A percentile compares a stretch with the other conserved stretches of the same genome.
phyloP scores from a whole-genome alignment of 306 rosid species.

The Quercus agrifolia region DNA sequence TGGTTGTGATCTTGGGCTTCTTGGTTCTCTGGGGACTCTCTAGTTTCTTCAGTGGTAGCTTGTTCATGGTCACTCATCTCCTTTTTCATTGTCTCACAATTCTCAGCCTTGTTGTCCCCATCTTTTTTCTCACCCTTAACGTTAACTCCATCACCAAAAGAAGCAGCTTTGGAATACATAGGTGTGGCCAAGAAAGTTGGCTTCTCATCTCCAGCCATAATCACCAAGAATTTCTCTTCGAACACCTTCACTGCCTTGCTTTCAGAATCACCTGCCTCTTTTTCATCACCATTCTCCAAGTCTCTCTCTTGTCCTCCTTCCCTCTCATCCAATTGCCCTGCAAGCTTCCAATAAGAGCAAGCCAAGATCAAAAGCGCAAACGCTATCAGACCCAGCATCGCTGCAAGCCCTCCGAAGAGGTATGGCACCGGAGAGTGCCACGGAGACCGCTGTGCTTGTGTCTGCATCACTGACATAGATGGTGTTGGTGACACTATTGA shows the following conservation, averaged over 20 bases:
- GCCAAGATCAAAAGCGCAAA: constrained; percentile 77
- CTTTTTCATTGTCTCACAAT: constrained; percentile 28
- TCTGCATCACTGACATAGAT: constrained; percentile 14
- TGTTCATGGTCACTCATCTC: constrained; percentile 12
- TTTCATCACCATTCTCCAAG: constrained; percentile 29
- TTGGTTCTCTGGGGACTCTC: background rate
- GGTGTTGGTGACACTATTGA: constrained; percentile 4
- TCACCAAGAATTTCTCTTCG: constrained; percentile 72
- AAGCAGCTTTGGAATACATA: constrained; percentile 20
- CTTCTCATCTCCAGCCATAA: constrained; percentile 82
- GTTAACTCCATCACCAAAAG: background rate
- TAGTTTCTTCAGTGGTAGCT: constrained; percentile 3
- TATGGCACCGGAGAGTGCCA: constrained; percentile 97
- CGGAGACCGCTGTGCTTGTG: constrained; percentile 25
- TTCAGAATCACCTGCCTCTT: constrained; percentile 31
- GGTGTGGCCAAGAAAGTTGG: constrained; percentile 89
- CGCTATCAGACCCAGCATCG: constrained; percentile 76
- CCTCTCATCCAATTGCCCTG: constrained; percentile 18
- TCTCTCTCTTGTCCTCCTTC: constrained; percentile 25
- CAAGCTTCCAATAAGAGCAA: constrained; percentile 71
- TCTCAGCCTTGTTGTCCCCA: background rate
- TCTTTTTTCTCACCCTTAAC: background rate
- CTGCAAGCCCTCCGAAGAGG: constrained; percentile 82
- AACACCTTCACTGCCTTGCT: constrained; percentile 33
- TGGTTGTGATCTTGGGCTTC: constrained; percentile 11